phyloP scores from a whole-genome alignment of 345 rosid genomes.

The Gossypium bickii region DNA sequence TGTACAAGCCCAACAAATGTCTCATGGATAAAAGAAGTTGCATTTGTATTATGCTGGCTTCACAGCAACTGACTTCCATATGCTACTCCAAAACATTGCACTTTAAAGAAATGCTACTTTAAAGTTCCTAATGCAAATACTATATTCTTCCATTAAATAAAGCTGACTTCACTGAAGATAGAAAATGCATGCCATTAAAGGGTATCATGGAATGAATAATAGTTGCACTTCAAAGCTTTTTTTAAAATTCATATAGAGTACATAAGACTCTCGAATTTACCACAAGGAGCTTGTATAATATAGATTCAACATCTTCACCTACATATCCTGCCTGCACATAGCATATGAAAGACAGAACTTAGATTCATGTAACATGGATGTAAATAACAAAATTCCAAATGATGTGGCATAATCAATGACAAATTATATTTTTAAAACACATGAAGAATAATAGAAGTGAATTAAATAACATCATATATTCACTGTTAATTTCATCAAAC shows the following conservation, averaged over 20 bases:
- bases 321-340: constrained; percentile 96
- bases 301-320: constrained; percentile 99
- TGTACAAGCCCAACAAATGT: constrained; percentile 6
- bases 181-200: not conserved
- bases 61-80: constrained; percentile 5
- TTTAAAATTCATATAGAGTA: not conserved
- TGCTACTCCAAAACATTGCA: not conserved
- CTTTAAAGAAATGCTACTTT: not conserved
- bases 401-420: not conserved
- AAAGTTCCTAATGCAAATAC: not conserved
- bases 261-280: constrained; percentile 33
- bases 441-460: constrained; percentile 11
- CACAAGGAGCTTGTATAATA: constrained; percentile 90
- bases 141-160: constrained; percentile 6
- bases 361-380: not conserved
- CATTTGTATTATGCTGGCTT: not conserved
- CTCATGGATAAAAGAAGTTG: not conserved
- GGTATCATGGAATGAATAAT: not conserved
- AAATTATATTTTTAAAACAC: not conserved
- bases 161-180: not conserved
- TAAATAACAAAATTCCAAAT: constrained; percentile 1
- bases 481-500: constrained; percentile 3
- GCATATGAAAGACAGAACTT: constrained; percentile 14
- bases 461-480: not conserved
- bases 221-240: not conserved